A percentile compares a stretch with the other conserved stretches of the same genome.
These are phyloP conservation scores for Phytophthora macrochlamydospora DNA, from an alignment of 352 stramenopile genomes.

Conservation along the genomic window DNA sequence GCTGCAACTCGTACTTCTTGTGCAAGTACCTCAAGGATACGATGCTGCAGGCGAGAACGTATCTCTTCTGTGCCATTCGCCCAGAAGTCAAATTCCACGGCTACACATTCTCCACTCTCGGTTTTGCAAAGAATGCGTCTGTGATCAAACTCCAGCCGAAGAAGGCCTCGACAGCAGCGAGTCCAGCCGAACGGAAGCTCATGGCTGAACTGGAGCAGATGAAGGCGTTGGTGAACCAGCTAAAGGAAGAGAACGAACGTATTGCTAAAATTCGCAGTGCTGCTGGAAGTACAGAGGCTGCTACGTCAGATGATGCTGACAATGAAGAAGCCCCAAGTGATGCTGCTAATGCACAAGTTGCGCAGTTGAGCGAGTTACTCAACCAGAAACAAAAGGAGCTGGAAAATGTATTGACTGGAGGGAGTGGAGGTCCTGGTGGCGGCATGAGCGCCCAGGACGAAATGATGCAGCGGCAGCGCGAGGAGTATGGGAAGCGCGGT, in stretches of 20 bases:
- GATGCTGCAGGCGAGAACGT: conserved; percentile 93
- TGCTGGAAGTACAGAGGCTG: conserved; percentile 19
- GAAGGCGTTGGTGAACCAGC: conserved; percentile 86
- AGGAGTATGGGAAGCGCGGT: conserved; percentile 92
- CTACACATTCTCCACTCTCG: conserved; percentile 95
- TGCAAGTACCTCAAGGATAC: conserved; percentile 97
- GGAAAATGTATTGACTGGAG: conserved; percentile 66
- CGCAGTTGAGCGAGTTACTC: conserved; percentile 69
- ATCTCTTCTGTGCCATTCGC: conserved; percentile 94
- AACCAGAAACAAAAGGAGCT: conserved; percentile 77
- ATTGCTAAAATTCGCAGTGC: conserved; percentile 65
- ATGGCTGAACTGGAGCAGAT: conserved; percentile 95
- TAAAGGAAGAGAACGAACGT: conserved; percentile 84
- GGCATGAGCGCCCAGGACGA: conserved; percentile 77
- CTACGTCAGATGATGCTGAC: not conserved
- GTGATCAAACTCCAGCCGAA: conserved; percentile 96
- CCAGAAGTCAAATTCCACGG: conserved; percentile 93
- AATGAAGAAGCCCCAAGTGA: conserved; percentile 25
- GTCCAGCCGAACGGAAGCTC: conserved; percentile 91
- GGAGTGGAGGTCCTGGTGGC: conserved; percentile 36
- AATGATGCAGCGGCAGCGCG: conserved; percentile 84
- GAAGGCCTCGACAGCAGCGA: conserved; percentile 91
- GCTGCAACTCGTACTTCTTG: conserved; percentile 95
- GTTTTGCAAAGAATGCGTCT: conserved; percentile 94
- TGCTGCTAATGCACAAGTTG: conserved; percentile 35